Conservation (phyloP, 768 basidiomycete species). For the Russula foetens region DNA sequence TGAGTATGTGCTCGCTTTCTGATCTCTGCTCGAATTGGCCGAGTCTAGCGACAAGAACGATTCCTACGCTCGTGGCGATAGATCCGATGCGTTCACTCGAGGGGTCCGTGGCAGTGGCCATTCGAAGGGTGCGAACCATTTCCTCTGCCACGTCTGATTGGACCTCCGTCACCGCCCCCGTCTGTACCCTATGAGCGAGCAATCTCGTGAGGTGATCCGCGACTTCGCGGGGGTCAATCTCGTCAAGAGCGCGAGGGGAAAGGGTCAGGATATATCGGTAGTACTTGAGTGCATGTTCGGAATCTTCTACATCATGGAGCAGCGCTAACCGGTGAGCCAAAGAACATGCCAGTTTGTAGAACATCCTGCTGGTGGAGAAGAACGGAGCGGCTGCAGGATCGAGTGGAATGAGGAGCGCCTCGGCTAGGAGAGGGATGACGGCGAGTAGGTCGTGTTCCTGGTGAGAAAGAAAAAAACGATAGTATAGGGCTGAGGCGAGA, state of each 20-base stretch:
- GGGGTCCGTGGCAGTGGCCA: neutral
- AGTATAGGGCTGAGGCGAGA: neutral
- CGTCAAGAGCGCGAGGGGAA: neutral
- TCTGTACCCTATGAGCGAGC: neutral
- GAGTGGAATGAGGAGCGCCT: constrained; percentile 5
- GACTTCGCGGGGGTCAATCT: neutral
- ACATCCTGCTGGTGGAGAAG: neutral
- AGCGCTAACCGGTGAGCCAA: neutral
- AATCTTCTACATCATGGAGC: neutral
- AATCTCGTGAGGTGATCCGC: neutral
- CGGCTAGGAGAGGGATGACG: neutral
- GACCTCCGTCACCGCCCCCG: neutral
- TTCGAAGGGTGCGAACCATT: neutral
- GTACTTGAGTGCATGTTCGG: neutral
- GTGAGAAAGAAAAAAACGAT: neutral
- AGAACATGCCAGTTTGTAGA: neutral
- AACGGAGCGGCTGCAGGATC: neutral
- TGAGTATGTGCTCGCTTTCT: neutral
- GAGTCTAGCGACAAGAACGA: neutral
- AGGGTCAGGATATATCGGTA: neutral
- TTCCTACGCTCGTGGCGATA: neutral
- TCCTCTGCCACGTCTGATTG: neutral
- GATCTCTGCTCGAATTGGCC: neutral
- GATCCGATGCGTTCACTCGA: neutral
- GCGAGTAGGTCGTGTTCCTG: neutral